Evolutionary conservation across 192 early-diverging fungal species (phyloP), one percentile per base, ranked within the genome.

Genomic region (Coemansia sp.): DNA sequence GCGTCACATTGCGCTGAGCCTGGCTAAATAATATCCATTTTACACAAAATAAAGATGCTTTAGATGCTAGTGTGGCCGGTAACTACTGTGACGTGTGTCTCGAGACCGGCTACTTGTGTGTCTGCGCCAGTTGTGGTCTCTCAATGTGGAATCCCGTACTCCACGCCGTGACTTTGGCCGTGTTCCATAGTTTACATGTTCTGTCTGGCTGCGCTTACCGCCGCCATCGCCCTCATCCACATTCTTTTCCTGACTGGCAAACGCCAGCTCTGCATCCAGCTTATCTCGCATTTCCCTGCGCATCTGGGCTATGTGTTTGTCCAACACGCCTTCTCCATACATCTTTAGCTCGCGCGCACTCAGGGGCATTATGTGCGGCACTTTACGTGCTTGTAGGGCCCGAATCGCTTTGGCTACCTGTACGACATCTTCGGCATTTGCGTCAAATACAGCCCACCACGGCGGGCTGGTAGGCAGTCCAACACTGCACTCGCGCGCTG

Each of bases 401-500:
- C 75, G 69, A 37, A 89, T 86, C 39, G 88, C 81, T 43, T 80
- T 81, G 14, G 89, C 84, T 38, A 88, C 85, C 29, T 80, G 61
- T 8, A 71, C 48, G 3, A 88, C 72, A 58, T 97, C 94, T 35
- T 88, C 85, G 11, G 83, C 60, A 11, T 81, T 76, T 8, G 89
- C 78, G 59, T 94, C 94, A 81, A 95, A 92, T 5, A 95, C 77
- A 21, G 84, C 80, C 90, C 92, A 94, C 94, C 94, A 97, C 1
- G 92, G 83, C 23, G 94, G 91, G 14, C 66, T 62, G 10, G 65
- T 81, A 2, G 95, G 95, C 45, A 98, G 76, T 29, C 74, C 68
- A 1, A 93, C 81, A 14, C 76, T 70, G 59, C 75, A 83, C 29
- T 86, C 82, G 24, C 88, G 73, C 27, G 90, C 88, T 2, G 93